Evolutionary conservation across 495 filamentous ascomycete species (phyloP), one percentile per base, ranked within the genome.

Genomic region (Aspergillus saccharolyticus): DNA sequence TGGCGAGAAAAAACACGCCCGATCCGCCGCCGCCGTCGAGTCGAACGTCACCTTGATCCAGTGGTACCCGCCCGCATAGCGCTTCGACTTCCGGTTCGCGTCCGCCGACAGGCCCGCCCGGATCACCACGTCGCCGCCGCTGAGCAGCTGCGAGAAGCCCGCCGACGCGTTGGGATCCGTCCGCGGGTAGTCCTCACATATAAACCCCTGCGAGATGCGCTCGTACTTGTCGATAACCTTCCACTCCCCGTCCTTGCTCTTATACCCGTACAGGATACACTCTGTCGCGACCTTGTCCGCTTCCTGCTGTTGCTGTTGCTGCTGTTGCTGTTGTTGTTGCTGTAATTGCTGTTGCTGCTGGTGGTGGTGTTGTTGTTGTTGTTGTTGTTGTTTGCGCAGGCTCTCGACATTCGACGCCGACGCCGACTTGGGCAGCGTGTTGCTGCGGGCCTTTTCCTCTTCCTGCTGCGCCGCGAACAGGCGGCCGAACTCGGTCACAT

Each of bases 41-140:
- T 95, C 89, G 61, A 93, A 96, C 1, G 91, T 96, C 52, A 96
- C 80, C 65, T 96, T 96, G 62, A 96, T 89, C 91, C 91, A 96
- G 73, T 91, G 83, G 57, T 85, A 81, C 16, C 91, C 91, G 53
- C 89, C 86, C 19, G 85, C 84, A 59, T 87, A 88, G 48, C 76
- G 80, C 70, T 88, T 89, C 56, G 89, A 86, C 66, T 90, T 88
- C 54, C 76, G 78, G 59, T 89, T 84, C 61, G 93, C 89, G 33
- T 83, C 81, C 22, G 78, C 68, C 16, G 89, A 85, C 17, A 95
- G 68, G 6, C 81, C 76, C 44, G 78, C 68, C 20, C 82, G 79
- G 42, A 84, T 78, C 1, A 85, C 81, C 30, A 86, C 78, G 69
- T 89, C 83, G 61, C 87, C 84, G 45, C 73, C 75, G 65, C 73